Conservation (phyloP, 305 asterid species). For the Nicotiana rustica region DNA sequence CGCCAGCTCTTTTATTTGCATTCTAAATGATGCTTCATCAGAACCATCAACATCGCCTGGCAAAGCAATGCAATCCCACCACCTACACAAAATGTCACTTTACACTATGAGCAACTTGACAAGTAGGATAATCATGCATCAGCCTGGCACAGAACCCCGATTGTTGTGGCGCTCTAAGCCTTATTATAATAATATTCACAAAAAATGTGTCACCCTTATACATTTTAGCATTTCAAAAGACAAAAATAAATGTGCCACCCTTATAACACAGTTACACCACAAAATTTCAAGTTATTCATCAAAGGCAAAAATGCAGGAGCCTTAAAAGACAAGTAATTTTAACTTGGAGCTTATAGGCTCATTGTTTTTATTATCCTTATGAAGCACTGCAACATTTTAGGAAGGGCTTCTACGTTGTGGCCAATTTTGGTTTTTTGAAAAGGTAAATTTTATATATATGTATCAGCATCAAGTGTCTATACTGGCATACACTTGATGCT, state of each 20-base stretch:
- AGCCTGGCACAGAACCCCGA: not conserved
- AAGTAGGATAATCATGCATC: constrained; percentile 23
- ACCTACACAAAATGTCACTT: constrained; percentile 53
- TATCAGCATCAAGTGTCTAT: constrained; percentile 15
- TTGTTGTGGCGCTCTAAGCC: not conserved
- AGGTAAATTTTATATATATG: not conserved
- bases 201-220: too few species aligned
- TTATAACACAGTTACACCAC: constrained; percentile 9
- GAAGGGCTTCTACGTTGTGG: not conserved
- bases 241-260: not conserved
- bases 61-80: constrained; percentile 95
- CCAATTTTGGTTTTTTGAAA: not conserved
- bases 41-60: constrained; percentile 80
- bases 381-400: not conserved
- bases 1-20: constrained; percentile 85
- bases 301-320: not conserved
- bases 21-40: constrained; percentile 72
- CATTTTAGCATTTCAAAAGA: too few species aligned
- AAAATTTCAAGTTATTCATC: not conserved
- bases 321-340: constrained; percentile 10
- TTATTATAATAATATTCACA: not conserved
- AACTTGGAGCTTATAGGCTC: constrained; percentile 15
- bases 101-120: constrained; percentile 8
- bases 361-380: not conserved
- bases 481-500: too few species aligned